phyloP scores from a whole-genome alignment of 2,329 filamentous ascomycete species.

The Mariannaea sp. region DNA sequence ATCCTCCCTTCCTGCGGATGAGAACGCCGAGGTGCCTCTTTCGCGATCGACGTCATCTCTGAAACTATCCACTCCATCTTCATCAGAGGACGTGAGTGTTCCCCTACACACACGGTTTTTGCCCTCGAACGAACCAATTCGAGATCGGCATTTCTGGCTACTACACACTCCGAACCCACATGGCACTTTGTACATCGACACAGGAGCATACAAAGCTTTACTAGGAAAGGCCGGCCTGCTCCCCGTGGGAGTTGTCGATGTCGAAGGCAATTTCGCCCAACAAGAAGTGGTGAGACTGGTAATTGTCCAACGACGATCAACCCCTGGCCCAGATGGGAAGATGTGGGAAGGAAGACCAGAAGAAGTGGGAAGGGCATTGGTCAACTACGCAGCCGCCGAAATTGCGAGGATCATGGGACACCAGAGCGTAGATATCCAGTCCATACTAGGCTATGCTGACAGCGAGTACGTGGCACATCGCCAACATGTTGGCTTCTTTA shows the following conservation, averaged over 20 bases:
- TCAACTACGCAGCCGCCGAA: slow-evolving; percentile 90
- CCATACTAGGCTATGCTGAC: slow-evolving; percentile 86
- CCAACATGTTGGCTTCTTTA: slow-evolving; percentile 83
- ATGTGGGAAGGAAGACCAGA: slow-evolving; percentile 56
- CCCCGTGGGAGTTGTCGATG: slow-evolving; percentile 87
- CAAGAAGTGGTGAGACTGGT: slow-evolving; percentile 90
- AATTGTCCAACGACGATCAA: slow-evolving; percentile 68
- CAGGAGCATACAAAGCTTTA: slow-evolving; percentile 82
- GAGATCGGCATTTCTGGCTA: slow-evolving; percentile 96
- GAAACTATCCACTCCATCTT: slow-evolving; percentile 39
- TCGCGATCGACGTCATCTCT: slow-evolving; percentile 51
- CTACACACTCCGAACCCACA: slow-evolving; percentile 89
- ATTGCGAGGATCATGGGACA: slow-evolving; percentile 83
- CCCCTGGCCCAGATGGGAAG: slow-evolving; percentile 49
- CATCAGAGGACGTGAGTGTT: slow-evolving; percentile 39
- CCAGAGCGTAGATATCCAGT: slow-evolving; percentile 79
- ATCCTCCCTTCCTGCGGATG: slow-evolving; percentile 30
- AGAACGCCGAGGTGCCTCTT: slow-evolving; percentile 43
- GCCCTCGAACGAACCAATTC: slow-evolving; percentile 80
- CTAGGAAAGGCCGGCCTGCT: slow-evolving; percentile 84
- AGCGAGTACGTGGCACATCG: slow-evolving; percentile 91
- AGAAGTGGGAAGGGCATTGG: slow-evolving; percentile 86
- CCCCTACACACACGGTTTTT: slow-evolving; percentile 92
- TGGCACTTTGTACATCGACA: slow-evolving; percentile 89
- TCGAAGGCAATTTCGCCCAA: slow-evolving; percentile 86